Conservation (phyloP, 208 protist genomes). For the Leptomonas seymouri region DNA sequence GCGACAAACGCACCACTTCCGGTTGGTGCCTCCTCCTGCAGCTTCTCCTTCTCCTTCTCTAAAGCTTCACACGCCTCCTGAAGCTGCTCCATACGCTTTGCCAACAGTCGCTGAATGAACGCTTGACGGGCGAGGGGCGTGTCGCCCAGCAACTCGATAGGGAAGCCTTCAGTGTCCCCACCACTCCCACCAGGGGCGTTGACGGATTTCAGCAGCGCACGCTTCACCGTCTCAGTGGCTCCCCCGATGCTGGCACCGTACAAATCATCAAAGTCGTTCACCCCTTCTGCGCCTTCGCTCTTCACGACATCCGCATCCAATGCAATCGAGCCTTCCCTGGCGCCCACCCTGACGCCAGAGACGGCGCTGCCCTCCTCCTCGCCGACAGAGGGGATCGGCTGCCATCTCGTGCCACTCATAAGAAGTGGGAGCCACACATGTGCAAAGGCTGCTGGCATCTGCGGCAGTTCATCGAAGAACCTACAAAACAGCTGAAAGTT, state of each 20-base stretch:
- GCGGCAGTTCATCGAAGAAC: conserved; percentile 73
- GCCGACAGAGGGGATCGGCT: not conserved
- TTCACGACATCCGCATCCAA: not conserved
- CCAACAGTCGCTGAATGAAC: conserved; percentile 33
- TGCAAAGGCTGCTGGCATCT: conserved; percentile 65
- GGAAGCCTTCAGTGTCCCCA: conserved; percentile 28
- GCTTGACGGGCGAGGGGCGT: conserved; percentile 22
- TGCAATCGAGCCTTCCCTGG: not conserved
- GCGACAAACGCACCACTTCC: not conserved
- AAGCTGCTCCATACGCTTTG: conserved; percentile 34
- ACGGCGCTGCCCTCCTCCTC: not conserved
- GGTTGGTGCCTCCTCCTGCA: not conserved
- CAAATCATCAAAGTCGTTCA: not conserved
- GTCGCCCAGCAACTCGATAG: conserved; percentile 38
- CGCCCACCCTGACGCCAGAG: not conserved
- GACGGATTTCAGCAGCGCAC: not conserved
- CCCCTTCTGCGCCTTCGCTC: not conserved
- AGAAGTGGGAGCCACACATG: conserved; percentile 76
- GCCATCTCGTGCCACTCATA: conserved; percentile 11
- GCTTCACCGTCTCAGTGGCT: not conserved
- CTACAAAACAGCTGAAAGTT: conserved; percentile 53
- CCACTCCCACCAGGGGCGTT: not conserved
- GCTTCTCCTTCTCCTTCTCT: conserved; percentile 28
- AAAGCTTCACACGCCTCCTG: conserved; percentile 30
- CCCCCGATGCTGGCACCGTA: too few species aligned